Conservation (phyloP, 179 eudicot species). For the Actinidia polygama region DNA sequence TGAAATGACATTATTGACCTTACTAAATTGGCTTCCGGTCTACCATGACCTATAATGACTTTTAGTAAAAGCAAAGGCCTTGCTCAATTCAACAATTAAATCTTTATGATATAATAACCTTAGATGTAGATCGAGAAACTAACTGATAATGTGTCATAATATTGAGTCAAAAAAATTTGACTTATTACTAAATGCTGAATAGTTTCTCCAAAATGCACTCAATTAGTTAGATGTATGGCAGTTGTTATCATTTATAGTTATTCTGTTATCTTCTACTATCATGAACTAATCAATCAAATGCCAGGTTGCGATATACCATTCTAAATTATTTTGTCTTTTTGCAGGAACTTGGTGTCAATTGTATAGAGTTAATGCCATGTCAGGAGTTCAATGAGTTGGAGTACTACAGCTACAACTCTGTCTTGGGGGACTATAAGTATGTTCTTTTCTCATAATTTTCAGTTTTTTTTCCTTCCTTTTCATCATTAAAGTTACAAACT, state of each 20-base stretch:
- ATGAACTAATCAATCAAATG: not conserved
- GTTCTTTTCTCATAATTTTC: conserved; percentile 9
- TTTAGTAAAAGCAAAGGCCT: too few relatives aligned
- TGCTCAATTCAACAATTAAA: too few relatives aligned
- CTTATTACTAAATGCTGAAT: too few relatives aligned
- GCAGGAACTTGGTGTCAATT: conserved; percentile 97
- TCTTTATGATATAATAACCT: too few relatives aligned
- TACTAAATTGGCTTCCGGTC: too few relatives aligned
- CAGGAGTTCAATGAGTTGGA: conserved; percentile 98
- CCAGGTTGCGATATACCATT: not conserved
- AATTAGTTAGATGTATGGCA: not conserved
- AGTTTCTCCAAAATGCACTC: too few relatives aligned
- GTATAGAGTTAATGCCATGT: conserved; percentile 99
- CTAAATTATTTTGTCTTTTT: conserved; percentile 26
- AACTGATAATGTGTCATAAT: too few relatives aligned
- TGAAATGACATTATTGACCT: too few relatives aligned
- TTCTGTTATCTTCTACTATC: not conserved
- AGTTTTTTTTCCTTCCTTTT: conserved; percentile 4
- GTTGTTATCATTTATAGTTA: not conserved
- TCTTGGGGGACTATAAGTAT: conserved; percentile 94
- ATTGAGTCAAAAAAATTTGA: too few relatives aligned
- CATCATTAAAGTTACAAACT: not conserved
- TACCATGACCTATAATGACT: too few relatives aligned
- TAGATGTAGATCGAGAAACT: too few relatives aligned
- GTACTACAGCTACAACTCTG: conserved; percentile 82